Base-by-base conservation (phyloP, 805 yeast genomes). In the Barnettozyma vustinii region DNA sequence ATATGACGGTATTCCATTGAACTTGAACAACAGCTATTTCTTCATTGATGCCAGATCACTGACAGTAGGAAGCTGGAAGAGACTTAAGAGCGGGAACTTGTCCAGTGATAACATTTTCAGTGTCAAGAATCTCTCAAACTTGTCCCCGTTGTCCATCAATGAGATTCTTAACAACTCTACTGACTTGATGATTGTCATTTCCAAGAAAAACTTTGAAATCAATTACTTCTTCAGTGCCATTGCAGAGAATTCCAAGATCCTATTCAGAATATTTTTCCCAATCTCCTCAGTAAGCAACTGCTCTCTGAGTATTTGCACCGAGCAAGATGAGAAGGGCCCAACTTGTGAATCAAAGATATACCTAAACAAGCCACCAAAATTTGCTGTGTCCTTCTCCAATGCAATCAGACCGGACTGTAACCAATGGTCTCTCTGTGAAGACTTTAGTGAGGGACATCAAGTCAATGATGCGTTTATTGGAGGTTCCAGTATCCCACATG, bases 341-440 rank as follows among this genome's bases (percentile, higher is more conserved):
- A 57, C 65, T 9, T 66, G 72, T 55, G 86, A 82, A 56, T 65
- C 79, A 51, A 71, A 79, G 56, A 61, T 78, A 33, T 72, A 68
- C 47, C 66, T 80, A 47, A 67, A 76, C 19, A 77, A 80, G 49
- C 77, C 87, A 37, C 95, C 95, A 5, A 82, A 81, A 58, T 87
- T 87, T 66, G 87, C 91, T 1, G 94, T 87, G 1, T 83, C 82
- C 58, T 86, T 85, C 62, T 69, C 81, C 49, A 75, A 78, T 56
- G 79, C 79, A 16, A 73, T 74, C 45, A 62, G 60, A 2, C 73
- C 74, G 52, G 71, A 75, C 53, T 64, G 74, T 21, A 83, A 83
- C 61, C 86, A 81, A 57, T 84, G 91, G 91, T 81, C 87, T 1
- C 81, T 84, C 23, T 85, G 92, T 65, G 92, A 84, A 50, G 95